Base-by-base conservation (phyloP, 1,139 yeast species). In the Suhomyces ambrosiae region DNA sequence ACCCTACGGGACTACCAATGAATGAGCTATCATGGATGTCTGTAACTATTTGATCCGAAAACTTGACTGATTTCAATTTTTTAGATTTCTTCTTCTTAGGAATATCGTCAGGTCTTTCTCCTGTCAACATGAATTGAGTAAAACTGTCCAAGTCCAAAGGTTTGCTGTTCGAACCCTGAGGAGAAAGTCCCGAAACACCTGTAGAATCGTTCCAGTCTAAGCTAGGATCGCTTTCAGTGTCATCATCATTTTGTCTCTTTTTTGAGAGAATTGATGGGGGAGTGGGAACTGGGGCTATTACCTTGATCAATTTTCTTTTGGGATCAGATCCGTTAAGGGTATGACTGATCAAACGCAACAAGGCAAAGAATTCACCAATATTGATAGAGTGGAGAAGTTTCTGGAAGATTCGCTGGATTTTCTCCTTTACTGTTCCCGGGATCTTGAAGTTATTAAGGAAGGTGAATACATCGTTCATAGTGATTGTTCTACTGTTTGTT, bases 321-420 rank as follows among this genome's bases (percentile, higher is more conserved):
- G 87, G 83, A 12, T 67, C 58, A 27, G 60, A 49, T 1, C 81
- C 81, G 29, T 53, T 56, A 23, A 76, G 51, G 0, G 77, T 64
- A 54, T 82, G 88, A 11, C 87, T 72, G 16, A 85, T 71, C 26
- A 85, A 63, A 50, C 94, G 67, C 37, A 84, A 57, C 30, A 83
- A 66, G 1, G 92, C 92, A 61, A 80, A 85, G 56, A 85, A 85
- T 55, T 83, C 87, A 4, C 90, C 90, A 41, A 83, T 77, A 50
- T 82, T 82, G 39, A 84, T 65, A 8, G 82, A 71, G 37, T 61
- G 55, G 23, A 70, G 54, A 35, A 76, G 71, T 37, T 76, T 73
- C 40, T 64, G 61, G 51, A 83, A 84, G 7, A 83, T 69, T 26
- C 64, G 63, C 35, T 61, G 63, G 35, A 83, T 65, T 38, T 73